A percentile compares a stretch with the other conserved stretches of the same genome.
Conservation (phyloP, 164 flowering plant genomes). For the Warburgia ugandensis region DNA sequence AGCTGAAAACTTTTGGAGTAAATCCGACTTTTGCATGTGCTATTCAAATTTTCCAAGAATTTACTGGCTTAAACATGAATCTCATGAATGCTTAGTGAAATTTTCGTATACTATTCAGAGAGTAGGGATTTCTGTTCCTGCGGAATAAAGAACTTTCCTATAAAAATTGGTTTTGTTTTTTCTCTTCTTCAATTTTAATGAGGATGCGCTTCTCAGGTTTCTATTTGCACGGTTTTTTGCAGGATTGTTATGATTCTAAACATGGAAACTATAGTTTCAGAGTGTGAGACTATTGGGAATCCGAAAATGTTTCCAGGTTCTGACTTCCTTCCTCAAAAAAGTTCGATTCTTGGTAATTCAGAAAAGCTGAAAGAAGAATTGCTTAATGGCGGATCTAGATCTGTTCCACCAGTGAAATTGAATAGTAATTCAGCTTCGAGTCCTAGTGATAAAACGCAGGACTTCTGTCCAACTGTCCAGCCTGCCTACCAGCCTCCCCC, state of each 20-base stretch:
- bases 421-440: constrained; percentile 12
- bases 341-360: constrained; percentile 16
- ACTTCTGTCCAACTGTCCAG: constrained; percentile 62
- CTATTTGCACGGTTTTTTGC: constrained; percentile 13
- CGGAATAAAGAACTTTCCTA: too few relatives aligned
- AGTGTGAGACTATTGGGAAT: constrained; percentile 74
- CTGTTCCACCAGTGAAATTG: not conserved
- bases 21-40: too few relatives aligned
- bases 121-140: too few relatives aligned
- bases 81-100: too few relatives aligned
- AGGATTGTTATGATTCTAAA: constrained; percentile 84
- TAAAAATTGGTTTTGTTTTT: not conserved
- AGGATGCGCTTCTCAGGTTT: not conserved
- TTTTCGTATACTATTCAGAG: too few relatives aligned
- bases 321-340: constrained; percentile 29
- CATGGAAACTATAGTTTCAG: constrained; percentile 78
- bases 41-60: too few relatives aligned
- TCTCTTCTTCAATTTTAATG: not conserved
- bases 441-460: constrained; percentile 26
- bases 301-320: constrained; percentile 39
- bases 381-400: not conserved
- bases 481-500: constrained; percentile 95
- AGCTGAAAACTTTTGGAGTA: too few relatives aligned
- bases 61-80: too few relatives aligned
- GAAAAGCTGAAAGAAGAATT: constrained; percentile 7